Conservation (phyloP, 306 rosid genomes). For the Mimosa pudica region DNA sequence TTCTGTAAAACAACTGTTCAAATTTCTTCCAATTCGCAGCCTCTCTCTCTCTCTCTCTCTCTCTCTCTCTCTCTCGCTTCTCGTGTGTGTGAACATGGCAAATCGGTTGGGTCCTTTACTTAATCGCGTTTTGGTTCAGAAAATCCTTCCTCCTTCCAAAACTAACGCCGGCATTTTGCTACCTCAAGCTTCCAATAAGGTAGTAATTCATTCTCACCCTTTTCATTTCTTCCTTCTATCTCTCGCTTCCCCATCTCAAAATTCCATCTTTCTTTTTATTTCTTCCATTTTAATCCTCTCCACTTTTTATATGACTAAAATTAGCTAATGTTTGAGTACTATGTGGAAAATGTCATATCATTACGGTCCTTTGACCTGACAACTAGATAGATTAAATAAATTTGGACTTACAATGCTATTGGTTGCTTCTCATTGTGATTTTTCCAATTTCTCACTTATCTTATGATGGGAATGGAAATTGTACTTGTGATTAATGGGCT, state of each 20-base stretch:
- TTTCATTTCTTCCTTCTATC: not conserved
- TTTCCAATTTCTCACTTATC: not conserved
- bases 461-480: not conserved
- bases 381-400: not conserved
- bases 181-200: conserved; percentile 52
- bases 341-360: not conserved
- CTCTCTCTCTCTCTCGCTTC: not conserved
- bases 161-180: conserved; percentile 53
- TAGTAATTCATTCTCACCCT: conserved; percentile 19
- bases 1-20: not conserved
- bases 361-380: not conserved
- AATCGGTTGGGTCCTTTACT: conserved; percentile 56
- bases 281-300: not conserved
- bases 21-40: conserved; percentile 5
- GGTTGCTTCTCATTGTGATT: not conserved
- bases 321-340: not conserved
- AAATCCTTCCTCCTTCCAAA: conserved; percentile 58
- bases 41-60: not conserved
- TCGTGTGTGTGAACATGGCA: conserved; percentile 41
- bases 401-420: not conserved
- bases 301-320: not conserved
- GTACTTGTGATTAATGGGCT: not conserved
- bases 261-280: conserved; percentile 4
- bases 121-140: conserved; percentile 61
- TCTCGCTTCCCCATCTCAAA: not conserved